phyloP scores from a whole-genome alignment of 2,329 filamentous ascomycete species.

The Fusarium chuoi region DNA sequence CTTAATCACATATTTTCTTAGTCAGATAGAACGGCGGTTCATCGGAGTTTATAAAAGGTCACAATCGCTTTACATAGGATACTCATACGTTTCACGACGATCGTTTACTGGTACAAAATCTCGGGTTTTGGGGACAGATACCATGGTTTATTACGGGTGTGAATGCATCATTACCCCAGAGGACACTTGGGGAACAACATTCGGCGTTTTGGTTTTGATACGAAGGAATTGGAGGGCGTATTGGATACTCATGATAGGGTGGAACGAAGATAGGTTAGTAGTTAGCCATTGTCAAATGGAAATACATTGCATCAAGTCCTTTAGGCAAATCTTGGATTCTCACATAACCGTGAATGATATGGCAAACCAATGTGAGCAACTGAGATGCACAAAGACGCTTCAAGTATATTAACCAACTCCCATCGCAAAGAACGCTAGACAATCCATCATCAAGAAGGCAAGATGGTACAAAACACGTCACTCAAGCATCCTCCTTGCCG shows the following conservation, averaged over 20 bases:
- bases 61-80: constrained; percentile 35
- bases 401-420: neutral
- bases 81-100: constrained; percentile 33
- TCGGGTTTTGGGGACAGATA: constrained; percentile 36
- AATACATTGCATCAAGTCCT: neutral
- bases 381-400: neutral
- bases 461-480: neutral
- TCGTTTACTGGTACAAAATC: constrained; percentile 26
- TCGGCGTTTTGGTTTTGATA: constrained; percentile 23
- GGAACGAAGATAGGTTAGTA: neutral
- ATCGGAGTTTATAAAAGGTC: constrained; percentile 39
- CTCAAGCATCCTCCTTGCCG: constrained; percentile 4
- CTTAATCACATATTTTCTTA: constrained; percentile 28
- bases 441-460: neutral
- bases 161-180: constrained; percentile 11
- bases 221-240: neutral
- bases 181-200: constrained; percentile 6
- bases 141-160: constrained; percentile 28
- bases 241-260: neutral
- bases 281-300: constrained; percentile 7
- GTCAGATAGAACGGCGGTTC: constrained; percentile 30
- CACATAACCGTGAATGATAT: neutral
- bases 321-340: neutral
- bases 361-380: neutral
- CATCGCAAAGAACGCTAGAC: neutral